A percentile compares a stretch with the other conserved stretches of the same genome.
phyloP scores from a whole-genome alignment of 805 yeast species.

The Wickerhamomyces subpelliculosus region DNA sequence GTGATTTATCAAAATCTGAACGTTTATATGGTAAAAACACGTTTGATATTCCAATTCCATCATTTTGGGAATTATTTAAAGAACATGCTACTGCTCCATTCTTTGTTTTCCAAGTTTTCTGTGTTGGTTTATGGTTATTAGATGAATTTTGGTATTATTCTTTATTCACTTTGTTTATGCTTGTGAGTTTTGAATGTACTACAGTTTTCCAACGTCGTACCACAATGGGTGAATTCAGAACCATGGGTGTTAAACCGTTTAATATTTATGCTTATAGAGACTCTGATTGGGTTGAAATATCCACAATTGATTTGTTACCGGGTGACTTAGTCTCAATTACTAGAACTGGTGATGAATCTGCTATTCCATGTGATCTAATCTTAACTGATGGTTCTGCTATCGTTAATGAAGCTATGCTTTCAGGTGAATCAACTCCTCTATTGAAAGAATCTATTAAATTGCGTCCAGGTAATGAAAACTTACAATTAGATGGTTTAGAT shows the following conservation, averaged over 20 bases:
- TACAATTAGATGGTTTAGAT: slow-evolving; percentile 78
- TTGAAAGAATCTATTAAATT: slow-evolving; percentile 85
- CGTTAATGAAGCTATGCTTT: slow-evolving; percentile 97
- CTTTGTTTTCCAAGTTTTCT: slow-evolving; percentile 92
- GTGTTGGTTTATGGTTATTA: slow-evolving; percentile 92
- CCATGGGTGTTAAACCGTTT: slow-evolving; percentile 96
- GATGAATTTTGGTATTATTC: slow-evolving; percentile 98
- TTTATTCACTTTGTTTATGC: slow-evolving; percentile 83
- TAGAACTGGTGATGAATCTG: slow-evolving; percentile 85
- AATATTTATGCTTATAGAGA: slow-evolving; percentile 67
- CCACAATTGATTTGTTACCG: slow-evolving; percentile 76
- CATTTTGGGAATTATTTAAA: slow-evolving; percentile 82
- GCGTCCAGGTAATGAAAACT: slow-evolving; percentile 63
- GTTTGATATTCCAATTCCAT: slow-evolving; percentile 93
- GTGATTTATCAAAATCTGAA: slow-evolving; percentile 39
- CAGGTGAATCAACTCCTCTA: slow-evolving; percentile 97
- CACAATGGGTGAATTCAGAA: slow-evolving; percentile 91
- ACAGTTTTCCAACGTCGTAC: slow-evolving; percentile 93
- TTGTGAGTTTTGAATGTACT: slow-evolving; percentile 87
- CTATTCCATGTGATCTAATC: slow-evolving; percentile 89
- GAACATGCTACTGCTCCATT: slow-evolving; percentile 99
- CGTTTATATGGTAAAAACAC: slow-evolving; percentile 77
- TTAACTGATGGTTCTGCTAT: slow-evolving; percentile 87
- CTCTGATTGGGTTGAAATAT: slow-evolving; percentile 57
- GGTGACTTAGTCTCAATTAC: slow-evolving; percentile 85